phyloP scores from a whole-genome alignment of 176 grass and related monocot genomes.

The Carex myosuroides region DNA sequence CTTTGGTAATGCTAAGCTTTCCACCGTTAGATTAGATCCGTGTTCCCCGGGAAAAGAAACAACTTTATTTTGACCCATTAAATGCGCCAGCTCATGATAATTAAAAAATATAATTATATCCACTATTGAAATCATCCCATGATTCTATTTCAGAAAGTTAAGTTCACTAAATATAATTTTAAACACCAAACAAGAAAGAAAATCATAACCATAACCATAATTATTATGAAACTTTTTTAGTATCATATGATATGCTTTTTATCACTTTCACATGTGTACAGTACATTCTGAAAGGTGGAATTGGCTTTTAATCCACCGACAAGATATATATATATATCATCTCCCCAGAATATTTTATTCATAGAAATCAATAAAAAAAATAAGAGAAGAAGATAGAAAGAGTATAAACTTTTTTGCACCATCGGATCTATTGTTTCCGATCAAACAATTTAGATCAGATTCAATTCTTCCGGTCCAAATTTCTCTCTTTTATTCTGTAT shows the following conservation, averaged over 20 bases:
- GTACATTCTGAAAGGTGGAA: not conserved
- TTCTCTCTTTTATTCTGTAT: no score
- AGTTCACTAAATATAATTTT: no score
- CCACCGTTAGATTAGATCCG: not conserved
- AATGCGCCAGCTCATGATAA: not conserved
- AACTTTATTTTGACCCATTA: not conserved
- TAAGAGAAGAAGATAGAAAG: no score
- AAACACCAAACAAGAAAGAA: no score
- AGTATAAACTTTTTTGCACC: no score
- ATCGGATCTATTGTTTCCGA: no score
- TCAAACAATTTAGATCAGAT: no score
- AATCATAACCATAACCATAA: not conserved
- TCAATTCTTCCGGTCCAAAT: no score
- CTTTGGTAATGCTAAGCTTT: not conserved
- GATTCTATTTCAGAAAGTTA: not conserved
- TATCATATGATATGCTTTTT: not conserved
- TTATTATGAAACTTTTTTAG: not conserved
- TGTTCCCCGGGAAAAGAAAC: not conserved
- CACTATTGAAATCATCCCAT: not conserved
- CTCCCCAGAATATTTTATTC: no score
- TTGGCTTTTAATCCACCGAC: not conserved
- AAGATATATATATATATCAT: not conserved
- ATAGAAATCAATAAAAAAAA: no score
- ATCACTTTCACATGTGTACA: not conserved
- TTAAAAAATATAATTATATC: not conserved